Evolutionary conservation across 23 red algal species (phyloP).

Genomic region (Gracilaria caudata): DNA sequence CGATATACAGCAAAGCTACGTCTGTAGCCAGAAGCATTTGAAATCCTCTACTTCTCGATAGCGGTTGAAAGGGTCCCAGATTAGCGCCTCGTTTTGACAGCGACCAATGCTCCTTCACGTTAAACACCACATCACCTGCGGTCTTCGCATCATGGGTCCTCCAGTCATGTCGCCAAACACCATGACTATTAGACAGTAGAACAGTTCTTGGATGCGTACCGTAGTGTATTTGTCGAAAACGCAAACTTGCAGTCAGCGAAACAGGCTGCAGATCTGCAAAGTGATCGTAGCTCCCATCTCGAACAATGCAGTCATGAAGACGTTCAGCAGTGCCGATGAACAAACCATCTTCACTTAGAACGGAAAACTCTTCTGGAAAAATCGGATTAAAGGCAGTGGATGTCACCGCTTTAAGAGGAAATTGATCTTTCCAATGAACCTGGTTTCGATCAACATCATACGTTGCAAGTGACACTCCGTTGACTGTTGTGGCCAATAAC

Average conservation of each 20-base stretch:
- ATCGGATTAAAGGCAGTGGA: constrained; percentile 33
- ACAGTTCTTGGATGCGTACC: constrained; percentile 40
- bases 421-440: constrained; percentile 23
- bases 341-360: constrained; percentile 22
- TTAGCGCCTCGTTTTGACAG: not conserved
- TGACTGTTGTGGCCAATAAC: not conserved
- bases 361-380: constrained; percentile 30
- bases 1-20: constrained; percentile 22
- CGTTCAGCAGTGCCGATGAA: constrained; percentile 12
- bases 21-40: constrained; percentile 3
- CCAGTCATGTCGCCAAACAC: constrained; percentile 7
- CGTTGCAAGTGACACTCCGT: constrained; percentile 1
- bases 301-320: not conserved
- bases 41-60: not conserved
- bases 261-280: constrained; percentile 8
- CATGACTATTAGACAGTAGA: not conserved
- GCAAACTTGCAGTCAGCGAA: not conserved
- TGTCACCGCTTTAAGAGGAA: not conserved
- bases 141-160: not conserved
- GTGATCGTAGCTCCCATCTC: not conserved
- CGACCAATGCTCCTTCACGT: not conserved
- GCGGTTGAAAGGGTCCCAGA: constrained; percentile 18
- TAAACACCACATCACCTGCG: not conserved
- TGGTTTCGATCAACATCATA: not conserved
- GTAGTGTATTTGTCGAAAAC: constrained; percentile 19